Percentiles rank a stretch among this genome's conserved stretches.
phyloP scores from a whole-genome alignment of 306 rosid species.

The Aeschynomene evenia region DNA sequence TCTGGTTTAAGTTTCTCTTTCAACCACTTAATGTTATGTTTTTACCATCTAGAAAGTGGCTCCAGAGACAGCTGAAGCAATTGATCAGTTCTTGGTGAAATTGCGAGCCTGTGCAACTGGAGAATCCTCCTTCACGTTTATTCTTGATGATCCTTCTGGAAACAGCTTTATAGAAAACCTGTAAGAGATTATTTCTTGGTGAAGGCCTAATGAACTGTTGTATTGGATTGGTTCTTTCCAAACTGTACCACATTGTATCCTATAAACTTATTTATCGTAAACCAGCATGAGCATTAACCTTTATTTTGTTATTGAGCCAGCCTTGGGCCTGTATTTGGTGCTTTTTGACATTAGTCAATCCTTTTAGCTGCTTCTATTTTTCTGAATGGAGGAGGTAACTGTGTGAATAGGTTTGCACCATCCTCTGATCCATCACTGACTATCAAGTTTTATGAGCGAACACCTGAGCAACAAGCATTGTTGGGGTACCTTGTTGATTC shows the following conservation, averaged over 20 bases:
- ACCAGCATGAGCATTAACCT: slow-evolving; percentile 1
- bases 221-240: not conserved
- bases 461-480: slow-evolving; percentile 82
- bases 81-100: slow-evolving; percentile 78
- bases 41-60: slow-evolving; percentile 61
- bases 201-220: not conserved
- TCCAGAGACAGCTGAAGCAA: slow-evolving; percentile 81
- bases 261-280: not conserved
- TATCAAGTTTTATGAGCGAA: slow-evolving; percentile 83
- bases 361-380: slow-evolving; percentile 20
- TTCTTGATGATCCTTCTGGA: slow-evolving; percentile 96
- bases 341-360: slow-evolving; percentile 2
- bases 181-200: slow-evolving; percentile 53
- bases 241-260: not conserved
- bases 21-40: slow-evolving; percentile 30
- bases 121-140: slow-evolving; percentile 62
- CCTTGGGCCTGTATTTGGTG: slow-evolving; percentile 4
- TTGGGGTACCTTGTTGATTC: slow-evolving; percentile 71
- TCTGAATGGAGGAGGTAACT: not conserved
- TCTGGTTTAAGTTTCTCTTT: slow-evolving; percentile 1
- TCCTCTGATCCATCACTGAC: slow-evolving; percentile 70
- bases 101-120: slow-evolving; percentile 71
- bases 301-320: slow-evolving; percentile 4
- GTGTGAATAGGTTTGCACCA: slow-evolving; percentile 71
- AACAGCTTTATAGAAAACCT: slow-evolving; percentile 94